A percentile compares a stretch with the other conserved stretches of the same genome.
These are phyloP conservation scores for Marchantia polymorpha DNA, from an alignment of 225 moss, liverwort and hornwort species.

Conservation along the genomic window DNA sequence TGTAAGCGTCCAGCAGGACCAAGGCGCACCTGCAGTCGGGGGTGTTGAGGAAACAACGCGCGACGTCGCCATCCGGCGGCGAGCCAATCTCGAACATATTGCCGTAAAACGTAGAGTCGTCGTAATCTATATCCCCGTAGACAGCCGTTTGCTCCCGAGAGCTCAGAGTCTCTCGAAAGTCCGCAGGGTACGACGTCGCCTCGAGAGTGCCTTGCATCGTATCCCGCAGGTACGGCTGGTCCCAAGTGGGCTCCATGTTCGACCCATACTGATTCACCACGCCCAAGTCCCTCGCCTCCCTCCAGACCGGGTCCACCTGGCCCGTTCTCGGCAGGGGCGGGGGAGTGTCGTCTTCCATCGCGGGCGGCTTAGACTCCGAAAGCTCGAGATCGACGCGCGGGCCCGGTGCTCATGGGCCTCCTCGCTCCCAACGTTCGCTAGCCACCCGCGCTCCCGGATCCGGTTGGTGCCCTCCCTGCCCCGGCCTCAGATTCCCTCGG, in stretches of 20 bases:
- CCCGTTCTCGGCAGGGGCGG: not conserved
- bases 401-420: not conserved
- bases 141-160: not conserved
- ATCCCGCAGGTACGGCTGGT: not conserved
- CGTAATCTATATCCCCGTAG: not conserved
- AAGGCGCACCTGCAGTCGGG: conserved; percentile 6
- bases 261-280: conserved; percentile 13
- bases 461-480: not conserved
- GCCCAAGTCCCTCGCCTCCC: not conserved
- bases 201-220: conserved; percentile 1
- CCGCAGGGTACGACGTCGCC: not conserved
- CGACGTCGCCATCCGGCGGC: not conserved
- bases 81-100: too few species aligned
- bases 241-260: not conserved
- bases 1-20: not conserved
- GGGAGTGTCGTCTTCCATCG: not conserved
- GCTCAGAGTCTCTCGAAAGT: not conserved
- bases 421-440: not conserved
- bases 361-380: not conserved
- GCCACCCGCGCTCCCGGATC: not conserved
- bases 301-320: conserved; percentile 7
- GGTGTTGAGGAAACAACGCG: not conserved
- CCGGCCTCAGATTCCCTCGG: not conserved
- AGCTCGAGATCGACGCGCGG: too few species aligned
- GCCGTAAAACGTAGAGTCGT: too few species aligned